A percentile compares a stretch with the other conserved stretches of the same genome.
These are phyloP conservation scores for Dothideomycetidae sp. DNA, from an alignment of 2,329 filamentous ascomycete species.

Conservation along the genomic window DNA sequence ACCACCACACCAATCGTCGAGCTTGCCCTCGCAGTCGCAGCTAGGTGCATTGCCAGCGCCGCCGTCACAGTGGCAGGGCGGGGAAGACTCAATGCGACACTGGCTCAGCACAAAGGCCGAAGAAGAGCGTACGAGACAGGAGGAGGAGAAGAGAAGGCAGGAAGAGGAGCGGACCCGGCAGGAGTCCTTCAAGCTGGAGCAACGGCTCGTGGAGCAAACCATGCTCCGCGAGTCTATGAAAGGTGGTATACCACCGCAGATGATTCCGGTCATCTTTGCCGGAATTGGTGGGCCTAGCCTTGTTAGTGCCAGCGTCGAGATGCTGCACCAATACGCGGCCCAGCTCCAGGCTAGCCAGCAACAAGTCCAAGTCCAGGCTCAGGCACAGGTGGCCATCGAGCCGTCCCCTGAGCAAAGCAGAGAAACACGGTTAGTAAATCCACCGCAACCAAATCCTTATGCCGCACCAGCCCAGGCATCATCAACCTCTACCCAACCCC, in stretches of 20 bases:
- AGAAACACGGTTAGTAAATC: slow-evolving; percentile 30
- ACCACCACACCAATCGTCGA: slow-evolving; percentile 21
- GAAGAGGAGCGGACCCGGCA: slow-evolving; percentile 41
- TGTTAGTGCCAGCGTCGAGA: slow-evolving; percentile 35
- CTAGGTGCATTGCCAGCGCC: slow-evolving; percentile 28
- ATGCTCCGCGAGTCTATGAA: slow-evolving; percentile 40
- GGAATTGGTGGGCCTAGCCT: slow-evolving; percentile 36
- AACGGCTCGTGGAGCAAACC: slow-evolving; percentile 38
- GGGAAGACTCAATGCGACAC: slow-evolving; percentile 38
- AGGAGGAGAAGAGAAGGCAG: slow-evolving; percentile 40
- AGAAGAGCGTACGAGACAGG: slow-evolving; percentile 39
- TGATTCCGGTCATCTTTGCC: slow-evolving; percentile 41
- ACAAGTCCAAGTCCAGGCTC: slow-evolving; percentile 27
- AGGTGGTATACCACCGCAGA: slow-evolving; percentile 36
- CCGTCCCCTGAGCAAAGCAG: slow-evolving; percentile 28
- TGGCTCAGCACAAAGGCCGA: slow-evolving; percentile 37
- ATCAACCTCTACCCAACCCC: slow-evolving; percentile 16
- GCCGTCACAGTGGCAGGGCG: slow-evolving; percentile 34
- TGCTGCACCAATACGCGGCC: slow-evolving; percentile 35
- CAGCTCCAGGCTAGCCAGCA: slow-evolving; percentile 32
- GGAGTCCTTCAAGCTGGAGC: slow-evolving; percentile 35
- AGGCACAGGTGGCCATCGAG: slow-evolving; percentile 19
- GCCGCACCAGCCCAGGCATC: slow-evolving; percentile 16
- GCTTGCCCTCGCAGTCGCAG: slow-evolving; percentile 16
- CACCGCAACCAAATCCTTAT: slow-evolving; percentile 18